Percentiles rank a stretch among this genome's conserved stretches.
These are phyloP conservation scores for Yamadazyma songkhlaensis DNA, from an alignment of 1,139 yeast species.

Conservation along the genomic window DNA sequence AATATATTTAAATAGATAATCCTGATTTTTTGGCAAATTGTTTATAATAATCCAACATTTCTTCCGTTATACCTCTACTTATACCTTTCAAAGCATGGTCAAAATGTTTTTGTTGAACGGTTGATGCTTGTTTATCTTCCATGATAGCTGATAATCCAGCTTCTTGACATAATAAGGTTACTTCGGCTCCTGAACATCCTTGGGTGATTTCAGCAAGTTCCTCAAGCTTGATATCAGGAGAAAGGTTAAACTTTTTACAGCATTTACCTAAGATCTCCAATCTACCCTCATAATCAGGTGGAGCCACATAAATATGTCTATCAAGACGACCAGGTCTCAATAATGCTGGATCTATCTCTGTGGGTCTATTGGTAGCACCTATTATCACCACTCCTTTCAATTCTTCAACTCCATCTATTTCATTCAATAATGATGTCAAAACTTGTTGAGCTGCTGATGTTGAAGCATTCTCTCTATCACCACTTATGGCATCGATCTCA, in stretches of 20 bases:
- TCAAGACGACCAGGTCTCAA: slow-evolving; percentile 93
- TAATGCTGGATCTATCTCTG: slow-evolving; percentile 86
- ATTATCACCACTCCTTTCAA: slow-evolving; percentile 87
- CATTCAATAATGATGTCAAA: slow-evolving; percentile 82
- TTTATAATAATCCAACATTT: slow-evolving; percentile 75
- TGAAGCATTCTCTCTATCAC: slow-evolving; percentile 60
- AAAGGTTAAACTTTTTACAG: slow-evolving; percentile 54
- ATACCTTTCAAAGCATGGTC: slow-evolving; percentile 64
- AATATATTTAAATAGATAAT: slow-evolving; percentile 20
- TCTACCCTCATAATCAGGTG: slow-evolving; percentile 83
- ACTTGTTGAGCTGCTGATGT: slow-evolving; percentile 82
- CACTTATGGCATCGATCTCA: slow-evolving; percentile 90
- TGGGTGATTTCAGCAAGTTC: slow-evolving; percentile 64
- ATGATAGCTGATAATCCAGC: slow-evolving; percentile 91
- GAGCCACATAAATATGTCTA: slow-evolving; percentile 86
- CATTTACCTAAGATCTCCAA: slow-evolving; percentile 70
- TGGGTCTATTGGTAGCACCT: slow-evolving; percentile 95
- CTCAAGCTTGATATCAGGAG: slow-evolving; percentile 39
- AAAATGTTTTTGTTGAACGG: slow-evolving; percentile 65
- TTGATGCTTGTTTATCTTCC: slow-evolving; percentile 58
- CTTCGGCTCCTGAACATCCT: slow-evolving; percentile 97
- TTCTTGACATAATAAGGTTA: slow-evolving; percentile 86
- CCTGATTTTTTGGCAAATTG: slow-evolving; percentile 56
- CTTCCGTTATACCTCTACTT: slow-evolving; percentile 75
- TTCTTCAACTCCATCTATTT: slow-evolving; percentile 95